Conservation (phyloP, 106 monocot species). For the Iris macrosiphon region DNA sequence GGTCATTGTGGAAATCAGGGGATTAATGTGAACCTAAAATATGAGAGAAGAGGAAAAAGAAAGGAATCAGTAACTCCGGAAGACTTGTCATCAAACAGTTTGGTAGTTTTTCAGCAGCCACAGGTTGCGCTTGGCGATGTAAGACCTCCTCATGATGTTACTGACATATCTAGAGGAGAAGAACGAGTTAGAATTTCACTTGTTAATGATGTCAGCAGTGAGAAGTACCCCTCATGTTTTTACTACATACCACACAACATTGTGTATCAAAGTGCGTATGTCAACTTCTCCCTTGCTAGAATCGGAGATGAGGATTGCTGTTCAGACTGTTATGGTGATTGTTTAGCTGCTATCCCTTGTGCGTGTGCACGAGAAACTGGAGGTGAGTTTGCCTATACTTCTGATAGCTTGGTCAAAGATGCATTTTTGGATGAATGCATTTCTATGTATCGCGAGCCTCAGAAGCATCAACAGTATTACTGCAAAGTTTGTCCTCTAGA, state of each 20-base stretch:
- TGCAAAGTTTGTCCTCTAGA: slow-evolving; percentile 81
- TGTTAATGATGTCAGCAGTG: slow-evolving; percentile 42
- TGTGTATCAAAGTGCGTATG: slow-evolving; percentile 71
- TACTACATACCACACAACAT: slow-evolving; percentile 63
- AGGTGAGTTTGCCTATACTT: slow-evolving; percentile 76
- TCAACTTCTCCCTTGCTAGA: slow-evolving; percentile 77
- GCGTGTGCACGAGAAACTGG: slow-evolving; percentile 77
- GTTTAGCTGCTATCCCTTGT: slow-evolving; percentile 65
- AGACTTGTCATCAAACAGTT: slow-evolving; percentile 6
- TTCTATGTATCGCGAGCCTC: slow-evolving; percentile 29
- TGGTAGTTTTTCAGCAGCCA: slow-evolving; percentile 12
- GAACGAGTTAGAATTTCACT: slow-evolving; percentile 66
- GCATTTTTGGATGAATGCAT: slow-evolving; percentile 70
- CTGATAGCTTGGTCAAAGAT: slow-evolving; percentile 48
- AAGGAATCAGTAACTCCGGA: background rate
- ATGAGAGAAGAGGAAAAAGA: background rate
- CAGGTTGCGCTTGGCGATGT: slow-evolving; percentile 22
- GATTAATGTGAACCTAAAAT: background rate
- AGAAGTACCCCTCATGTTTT: slow-evolving; percentile 47
- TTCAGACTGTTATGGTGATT: slow-evolving; percentile 69
- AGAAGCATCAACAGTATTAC: slow-evolving; percentile 31
- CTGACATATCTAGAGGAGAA: slow-evolving; percentile 79
- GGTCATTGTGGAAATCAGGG: background rate
- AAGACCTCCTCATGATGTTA: slow-evolving; percentile 51
- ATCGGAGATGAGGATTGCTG: slow-evolving; percentile 88